Evolutionary conservation across 2,329 filamentous ascomycete genomes (phyloP).

Genomic region (Elsinoe necatrix): DNA sequence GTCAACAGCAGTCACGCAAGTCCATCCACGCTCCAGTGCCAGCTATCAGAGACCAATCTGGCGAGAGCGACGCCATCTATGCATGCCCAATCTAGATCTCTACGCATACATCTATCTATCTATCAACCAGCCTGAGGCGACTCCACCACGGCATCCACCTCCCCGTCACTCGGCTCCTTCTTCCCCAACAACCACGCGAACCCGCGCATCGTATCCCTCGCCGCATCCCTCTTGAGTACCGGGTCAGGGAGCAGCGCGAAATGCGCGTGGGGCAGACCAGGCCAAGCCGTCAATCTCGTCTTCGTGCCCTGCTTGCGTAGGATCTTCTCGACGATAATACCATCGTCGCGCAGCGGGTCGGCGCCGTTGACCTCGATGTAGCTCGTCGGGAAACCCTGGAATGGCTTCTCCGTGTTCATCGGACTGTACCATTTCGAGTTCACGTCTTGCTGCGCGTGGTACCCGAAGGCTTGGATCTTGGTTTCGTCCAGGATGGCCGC

Average conservation of each 20-base stretch:
- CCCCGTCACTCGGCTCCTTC: constrained; percentile 11
- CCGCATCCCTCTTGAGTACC: constrained; percentile 23
- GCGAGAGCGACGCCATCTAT: too few species aligned
- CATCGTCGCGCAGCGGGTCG: constrained; percentile 12
- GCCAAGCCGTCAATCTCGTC: constrained; percentile 11
- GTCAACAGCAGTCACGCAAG: too few species aligned
- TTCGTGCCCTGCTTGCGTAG: not conserved
- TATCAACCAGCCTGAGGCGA: not conserved
- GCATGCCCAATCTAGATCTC: too few species aligned
- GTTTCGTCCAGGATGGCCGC: constrained; percentile 21
- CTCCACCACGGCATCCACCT: not conserved
- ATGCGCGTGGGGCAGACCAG: constrained; percentile 27
- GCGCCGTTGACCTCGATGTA: constrained; percentile 13
- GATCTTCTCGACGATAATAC: constrained; percentile 14
- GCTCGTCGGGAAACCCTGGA: not conserved
- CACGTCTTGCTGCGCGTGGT: not conserved
- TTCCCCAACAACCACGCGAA: constrained; percentile 30
- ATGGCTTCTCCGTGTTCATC: not conserved
- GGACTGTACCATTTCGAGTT: constrained; percentile 1
- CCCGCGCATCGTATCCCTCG: constrained; percentile 27
- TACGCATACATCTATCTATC: not conserved
- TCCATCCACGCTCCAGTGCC: not conserved
- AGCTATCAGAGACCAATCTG: too few species aligned
- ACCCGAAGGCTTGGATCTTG: not conserved
- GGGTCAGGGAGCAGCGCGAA: constrained; percentile 28